Base-by-base conservation (phyloP, 176 grass and related monocot species). In the Echinochloa phyllopogon region DNA sequence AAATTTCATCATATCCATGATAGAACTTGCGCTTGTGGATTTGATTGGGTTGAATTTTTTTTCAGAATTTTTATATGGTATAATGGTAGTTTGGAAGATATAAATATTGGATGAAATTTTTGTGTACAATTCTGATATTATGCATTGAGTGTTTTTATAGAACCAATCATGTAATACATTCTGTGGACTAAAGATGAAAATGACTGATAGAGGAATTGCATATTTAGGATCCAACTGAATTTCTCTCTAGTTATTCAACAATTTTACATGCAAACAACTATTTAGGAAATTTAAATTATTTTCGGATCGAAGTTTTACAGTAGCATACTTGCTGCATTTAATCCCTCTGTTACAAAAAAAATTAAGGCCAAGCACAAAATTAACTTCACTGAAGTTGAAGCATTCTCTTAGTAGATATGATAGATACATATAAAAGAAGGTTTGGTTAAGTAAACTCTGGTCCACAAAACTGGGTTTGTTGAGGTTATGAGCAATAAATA, bases 11-110 rank as follows among this genome's bases (percentile, higher is more conserved):
- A 4, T 66, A 65, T 21, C 74, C 14, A 84, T 79, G 56, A 20
- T 74, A 80, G 10, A 65, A 66, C 67, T 66, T 84, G 68, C 21
- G 37, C 11, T 50, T 85, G 24, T 80, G 41, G 43, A 56, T 11
- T 68, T 80, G 39, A 75, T 44, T 59, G 17, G 38, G 6, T 78
- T 60, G 17, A 60, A 25, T 43, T 0, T 13, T 77, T 52, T 41
- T 78, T 78, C 7, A 39, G 24, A 76, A 27, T 39, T 58, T 57
- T 39, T 82, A 58, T 84, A 9, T 74, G 36, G 45, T 36, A 53
- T 17, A 65, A 80, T 47, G 8, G 75, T 47, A 65, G 10, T 52
- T 55, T 67, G 9, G 2, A 39, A 75, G 62, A 58, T 82, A 27
- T 37, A 66, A 48, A 75, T 73, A 74, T 69, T 68, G 70, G 23